phyloP scores from a whole-genome alignment of 2,329 filamentous ascomycete genomes.

The Penicillium sp. region DNA sequence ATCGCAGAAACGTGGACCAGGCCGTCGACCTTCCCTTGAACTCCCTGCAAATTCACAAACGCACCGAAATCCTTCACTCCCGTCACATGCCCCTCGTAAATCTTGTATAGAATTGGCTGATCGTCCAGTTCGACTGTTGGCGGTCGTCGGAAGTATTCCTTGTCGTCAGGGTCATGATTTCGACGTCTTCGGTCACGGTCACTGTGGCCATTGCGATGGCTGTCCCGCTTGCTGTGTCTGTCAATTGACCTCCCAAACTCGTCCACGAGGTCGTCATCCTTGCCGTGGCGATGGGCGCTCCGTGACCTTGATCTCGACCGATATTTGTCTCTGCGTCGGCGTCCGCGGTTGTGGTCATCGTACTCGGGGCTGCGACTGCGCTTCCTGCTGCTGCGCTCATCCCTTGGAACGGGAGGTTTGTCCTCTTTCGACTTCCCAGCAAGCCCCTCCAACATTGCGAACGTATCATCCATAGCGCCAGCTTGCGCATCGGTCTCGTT shows the following conservation, averaged over 20 bases:
- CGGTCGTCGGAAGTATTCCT: slow-evolving; percentile 61
- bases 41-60: slow-evolving; percentile 86
- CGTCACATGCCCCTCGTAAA: slow-evolving; percentile 86
- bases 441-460: slow-evolving; percentile 83
- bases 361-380: slow-evolving; percentile 51
- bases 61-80: slow-evolving; percentile 93
- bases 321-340: slow-evolving; percentile 40
- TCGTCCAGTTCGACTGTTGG: slow-evolving; percentile 76
- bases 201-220: slow-evolving; percentile 44
- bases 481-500: slow-evolving; percentile 42
- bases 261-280: slow-evolving; percentile 52
- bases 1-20: slow-evolving; percentile 91
- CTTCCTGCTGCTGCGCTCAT: slow-evolving; percentile 46
- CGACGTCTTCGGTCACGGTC: slow-evolving; percentile 37
- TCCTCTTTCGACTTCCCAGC: slow-evolving; percentile 58
- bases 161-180: slow-evolving; percentile 35
- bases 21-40: slow-evolving; percentile 84
- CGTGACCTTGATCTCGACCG: slow-evolving; percentile 53
- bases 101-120: slow-evolving; percentile 71
- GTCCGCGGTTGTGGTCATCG: slow-evolving; percentile 48
- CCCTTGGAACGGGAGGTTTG: slow-evolving; percentile 30
- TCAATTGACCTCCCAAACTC: slow-evolving; percentile 53
- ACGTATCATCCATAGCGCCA: slow-evolving; percentile 83
- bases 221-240: slow-evolving; percentile 33
- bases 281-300: slow-evolving; percentile 36